Conservation (phyloP, 2,329 filamentous ascomycete species). For the Fusarium albidum region DNA sequence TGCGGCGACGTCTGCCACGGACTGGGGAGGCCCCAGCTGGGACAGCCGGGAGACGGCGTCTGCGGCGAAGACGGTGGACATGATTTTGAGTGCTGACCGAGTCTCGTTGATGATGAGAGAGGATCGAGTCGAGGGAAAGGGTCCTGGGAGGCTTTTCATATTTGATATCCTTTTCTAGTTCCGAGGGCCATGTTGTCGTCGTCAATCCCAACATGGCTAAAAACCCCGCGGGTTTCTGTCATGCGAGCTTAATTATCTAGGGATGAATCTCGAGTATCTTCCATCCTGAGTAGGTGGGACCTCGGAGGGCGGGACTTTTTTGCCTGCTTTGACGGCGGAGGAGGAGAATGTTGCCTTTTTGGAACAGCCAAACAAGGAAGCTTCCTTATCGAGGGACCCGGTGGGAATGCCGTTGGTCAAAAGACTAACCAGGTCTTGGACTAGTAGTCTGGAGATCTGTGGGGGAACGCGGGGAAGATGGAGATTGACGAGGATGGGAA, state of each 20-base stretch:
- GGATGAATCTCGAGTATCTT: not conserved
- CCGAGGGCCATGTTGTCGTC: not conserved
- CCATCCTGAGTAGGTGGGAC: not conserved
- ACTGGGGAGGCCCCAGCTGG: constrained; percentile 34
- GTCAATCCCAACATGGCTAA: constrained; percentile 21
- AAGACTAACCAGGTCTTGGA: not conserved
- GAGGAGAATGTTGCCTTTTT: not conserved
- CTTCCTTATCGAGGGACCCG: constrained; percentile 11
- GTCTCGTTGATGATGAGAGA: too few species aligned
- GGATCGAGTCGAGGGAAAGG: not conserved
- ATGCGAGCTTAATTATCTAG: not conserved
- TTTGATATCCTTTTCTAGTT: constrained; percentile 16
- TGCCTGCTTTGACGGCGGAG: constrained; percentile 1
- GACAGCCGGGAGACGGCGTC: constrained; percentile 27
- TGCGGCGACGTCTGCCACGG: constrained; percentile 36
- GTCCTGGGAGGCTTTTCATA: constrained; percentile 4
- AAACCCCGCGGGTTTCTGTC: not conserved
- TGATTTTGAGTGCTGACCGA: constrained; percentile 16
- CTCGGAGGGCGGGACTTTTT: constrained; percentile 1
- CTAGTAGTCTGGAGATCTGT: constrained; percentile 15
- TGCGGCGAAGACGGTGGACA: constrained; percentile 33
- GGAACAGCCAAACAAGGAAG: constrained; percentile 4
- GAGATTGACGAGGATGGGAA: too few species aligned
- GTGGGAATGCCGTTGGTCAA: not conserved
- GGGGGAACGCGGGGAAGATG: constrained; percentile 25